Evolutionary conservation across 305 asterid species (phyloP), one percentile per base, ranked within the genome.

Genomic region (Fraxinus baroniana): DNA sequence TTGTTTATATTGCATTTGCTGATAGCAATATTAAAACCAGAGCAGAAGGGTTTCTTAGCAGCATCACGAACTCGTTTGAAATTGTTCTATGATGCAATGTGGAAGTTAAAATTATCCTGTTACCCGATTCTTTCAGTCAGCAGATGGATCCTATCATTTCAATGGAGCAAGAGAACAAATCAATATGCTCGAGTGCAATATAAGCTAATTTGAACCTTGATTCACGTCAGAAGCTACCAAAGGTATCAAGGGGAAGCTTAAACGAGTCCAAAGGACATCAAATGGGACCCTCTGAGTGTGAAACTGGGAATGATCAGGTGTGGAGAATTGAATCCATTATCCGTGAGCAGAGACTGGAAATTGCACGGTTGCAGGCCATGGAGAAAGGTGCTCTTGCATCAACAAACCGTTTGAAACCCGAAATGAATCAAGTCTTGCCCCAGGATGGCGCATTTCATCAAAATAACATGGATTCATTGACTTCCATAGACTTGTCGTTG

Each of bases 311-410:
- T 75, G 78, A 86, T 78, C 98, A 94, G 0, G 88, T 83, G 62
- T 92, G 88, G 89, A 93, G 98, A 84, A 90, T 92, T 24, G 97
- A 93, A 76, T 91, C 97, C 79, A 93, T 93, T 44, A 93, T 93
- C 82, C 94, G 84, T 24, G 97, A 94, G 84, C 99, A 93, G 87
- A 88, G 93, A 81, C 49, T 92, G 73, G 99, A 96, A 90, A 91
- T 98, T 46, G 97, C 99, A 2, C 91, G 97, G 98, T 83, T 93
- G 85, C 98, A 92, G 84, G 97, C 97, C 5, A 86, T 86, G 94
- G 98, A 92, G 87, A 94, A 89, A 84, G 94, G 97, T 81, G 90
- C 94, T 24, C 91, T 93, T 18, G 95, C 93, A 71, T 87, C 96
- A 26, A 44, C 88, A 75, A 83, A 83, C 37, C 92, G 84, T 68